phyloP scores from a whole-genome alignment of 306 rosid species.

The Gillenia trifoliata region DNA sequence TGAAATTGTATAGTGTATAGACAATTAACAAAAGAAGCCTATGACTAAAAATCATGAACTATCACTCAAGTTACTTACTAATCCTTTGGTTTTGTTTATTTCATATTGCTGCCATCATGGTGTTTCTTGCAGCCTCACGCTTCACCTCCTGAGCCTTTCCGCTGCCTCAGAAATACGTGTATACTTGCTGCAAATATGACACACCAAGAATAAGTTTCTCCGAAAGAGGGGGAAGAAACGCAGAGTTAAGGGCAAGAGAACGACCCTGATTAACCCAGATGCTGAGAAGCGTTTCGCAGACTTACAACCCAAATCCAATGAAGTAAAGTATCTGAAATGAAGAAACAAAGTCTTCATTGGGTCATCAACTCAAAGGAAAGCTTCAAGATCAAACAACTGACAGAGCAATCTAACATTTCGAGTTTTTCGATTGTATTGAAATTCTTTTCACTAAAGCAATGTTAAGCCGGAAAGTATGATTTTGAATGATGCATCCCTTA shows the following conservation, averaged over 20 bases:
- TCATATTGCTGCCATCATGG: conserved; percentile 82
- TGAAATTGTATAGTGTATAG: too few species aligned
- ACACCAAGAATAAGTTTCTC: conserved; percentile 10
- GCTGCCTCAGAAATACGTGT: conserved; percentile 87
- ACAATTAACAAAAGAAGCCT: too few species aligned
- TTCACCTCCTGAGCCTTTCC: conserved; percentile 69
- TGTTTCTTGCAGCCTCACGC: conserved; percentile 70
- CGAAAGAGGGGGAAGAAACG: background rate
- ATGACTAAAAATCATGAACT: too few species aligned
- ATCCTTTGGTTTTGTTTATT: background rate
- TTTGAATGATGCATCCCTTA: too few species aligned
- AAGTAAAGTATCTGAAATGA: conserved; percentile 71
- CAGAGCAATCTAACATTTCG: too few species aligned
- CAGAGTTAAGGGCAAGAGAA: background rate
- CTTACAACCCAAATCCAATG: conserved; percentile 64
- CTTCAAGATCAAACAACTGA: too few species aligned
- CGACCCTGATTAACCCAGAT: conserved; percentile 92
- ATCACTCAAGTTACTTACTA: too few species aligned
- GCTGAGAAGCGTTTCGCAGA: conserved; percentile 71
- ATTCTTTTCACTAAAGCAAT: too few species aligned
- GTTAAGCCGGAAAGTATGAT: too few species aligned
- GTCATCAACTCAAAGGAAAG: too few species aligned
- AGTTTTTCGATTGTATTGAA: too few species aligned
- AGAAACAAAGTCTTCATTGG: background rate
- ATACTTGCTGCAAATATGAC: conserved; percentile 67